Base-by-base conservation (phyloP, 1,284 basidiomycete genomes). In the Anthracocystis setariae region DNA sequence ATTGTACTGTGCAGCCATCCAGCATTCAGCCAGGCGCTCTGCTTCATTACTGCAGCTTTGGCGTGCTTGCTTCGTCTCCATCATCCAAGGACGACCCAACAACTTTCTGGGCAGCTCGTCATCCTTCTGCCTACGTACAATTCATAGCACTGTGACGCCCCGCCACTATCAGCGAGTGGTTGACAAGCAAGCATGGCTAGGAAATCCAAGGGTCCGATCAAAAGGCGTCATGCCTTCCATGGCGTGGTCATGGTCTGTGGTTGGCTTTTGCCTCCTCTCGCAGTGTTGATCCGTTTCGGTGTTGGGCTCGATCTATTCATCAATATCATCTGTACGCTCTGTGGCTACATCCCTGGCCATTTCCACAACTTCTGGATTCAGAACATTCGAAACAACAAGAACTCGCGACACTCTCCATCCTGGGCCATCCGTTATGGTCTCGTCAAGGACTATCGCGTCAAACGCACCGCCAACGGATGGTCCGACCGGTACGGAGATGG, bases 381-480 rank as follows among this genome's bases (percentile, higher is more conserved):
- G 89, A 96, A 95, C 84, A 90, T 98, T 73, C 88, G 94, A 53
- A 97, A 97, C 85, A 97, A 97, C 86, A 92, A 94, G 86, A 94
- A 89, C 77, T 87, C 91, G 79, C 86, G 88, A 25, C 90, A 94
- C 57, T 96, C 94, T 21, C 94, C 94, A 17, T 93, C 95, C 82
- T 98, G 94, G 94, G 92, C 91, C 0, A 87, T 92, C 83, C 29
- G 39, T 17, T 70, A 70, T 40, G 73, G 73, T 35, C 60, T 76
- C 29, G 74, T 76, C 37, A 72, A 76, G 52, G 72, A 74, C 56
- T 74, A 70, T 50, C 65, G 66, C 18, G 44, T 59, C 65, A 75
- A 75, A 52, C 61, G 62, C 42, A 64, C 63, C 15, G 59, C 55
- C 40, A 69, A 69, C 29, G 73, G 73, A 23, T 75, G 73, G 73